phyloP scores from a whole-genome alignment of 2,329 filamentous ascomycete species.

The Cryphonectria carpinicola region DNA sequence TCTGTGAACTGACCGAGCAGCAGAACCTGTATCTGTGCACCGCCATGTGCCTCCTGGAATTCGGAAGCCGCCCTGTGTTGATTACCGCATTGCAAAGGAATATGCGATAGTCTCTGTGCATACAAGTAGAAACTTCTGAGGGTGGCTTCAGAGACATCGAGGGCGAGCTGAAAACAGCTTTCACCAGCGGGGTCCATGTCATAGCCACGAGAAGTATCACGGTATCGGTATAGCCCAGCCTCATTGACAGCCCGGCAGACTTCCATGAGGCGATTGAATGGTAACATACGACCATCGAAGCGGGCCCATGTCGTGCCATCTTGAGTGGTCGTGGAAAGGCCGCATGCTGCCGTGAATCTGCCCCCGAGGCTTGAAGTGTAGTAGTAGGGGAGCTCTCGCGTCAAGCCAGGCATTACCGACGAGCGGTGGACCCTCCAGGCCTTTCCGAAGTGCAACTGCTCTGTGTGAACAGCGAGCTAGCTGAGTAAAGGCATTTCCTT shows the following conservation, averaged over 20 bases:
- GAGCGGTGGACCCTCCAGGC: slow-evolving; percentile 5
- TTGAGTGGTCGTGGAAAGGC: not conserved
- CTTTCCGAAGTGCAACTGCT: not conserved
- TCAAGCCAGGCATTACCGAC: not conserved
- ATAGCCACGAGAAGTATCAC: not conserved
- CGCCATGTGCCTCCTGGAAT: not conserved
- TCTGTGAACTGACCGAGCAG: slow-evolving; percentile 5
- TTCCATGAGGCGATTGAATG: not conserved
- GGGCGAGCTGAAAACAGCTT: slow-evolving; percentile 8
- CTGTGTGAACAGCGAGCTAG: slow-evolving; percentile 2
- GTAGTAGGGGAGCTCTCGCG: slow-evolving; percentile 4
- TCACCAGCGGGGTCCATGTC: not conserved
- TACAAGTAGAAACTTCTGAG: not conserved
- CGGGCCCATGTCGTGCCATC: not conserved
- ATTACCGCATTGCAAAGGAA: not conserved
- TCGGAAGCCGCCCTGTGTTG: slow-evolving; percentile 1
- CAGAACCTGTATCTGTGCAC: not conserved
- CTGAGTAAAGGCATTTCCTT: slow-evolving; percentile 10
- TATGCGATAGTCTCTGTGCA: not conserved
- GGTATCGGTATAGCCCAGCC: not conserved
- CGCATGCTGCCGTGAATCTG: not conserved
- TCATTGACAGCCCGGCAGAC: slow-evolving; percentile 3
- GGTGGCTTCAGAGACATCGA: slow-evolving; percentile 5
- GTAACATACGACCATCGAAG: not conserved
- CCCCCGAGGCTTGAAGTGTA: not conserved